These are phyloP conservation scores for Adiantum capillusveneris DNA, from an alignment of 75 land plant genomes.

Conservation along the genomic window DNA sequence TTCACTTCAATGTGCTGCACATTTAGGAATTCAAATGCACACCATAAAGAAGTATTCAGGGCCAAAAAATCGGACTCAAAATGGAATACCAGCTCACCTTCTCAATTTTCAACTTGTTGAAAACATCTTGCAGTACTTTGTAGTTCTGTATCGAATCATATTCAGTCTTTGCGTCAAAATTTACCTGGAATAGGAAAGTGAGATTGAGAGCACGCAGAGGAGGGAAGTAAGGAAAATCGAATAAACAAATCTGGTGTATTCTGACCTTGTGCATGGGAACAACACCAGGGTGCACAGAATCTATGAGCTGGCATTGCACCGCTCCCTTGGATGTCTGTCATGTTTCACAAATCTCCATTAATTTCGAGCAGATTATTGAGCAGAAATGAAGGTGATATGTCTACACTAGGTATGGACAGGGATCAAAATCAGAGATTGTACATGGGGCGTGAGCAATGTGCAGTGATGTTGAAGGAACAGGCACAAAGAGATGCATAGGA, in stretches of 20 bases:
- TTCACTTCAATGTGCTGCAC: constrained; percentile 42
- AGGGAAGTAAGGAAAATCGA: not conserved
- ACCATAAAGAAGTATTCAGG: too few species aligned
- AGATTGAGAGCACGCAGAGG: too few species aligned
- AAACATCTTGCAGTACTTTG: constrained; percentile 64
- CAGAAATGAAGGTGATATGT: too few species aligned
- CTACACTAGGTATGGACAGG: too few species aligned
- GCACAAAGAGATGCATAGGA: too few species aligned
- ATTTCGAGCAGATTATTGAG: too few species aligned
- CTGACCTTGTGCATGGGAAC: constrained; percentile 93
- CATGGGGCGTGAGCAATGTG: too few species aligned
- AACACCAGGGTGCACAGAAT: constrained; percentile 71
- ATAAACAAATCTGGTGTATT: not conserved
- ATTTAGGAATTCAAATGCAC: not conserved
- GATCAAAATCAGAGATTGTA: too few species aligned
- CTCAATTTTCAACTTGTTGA: constrained; percentile 27
- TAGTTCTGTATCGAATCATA: constrained; percentile 97
- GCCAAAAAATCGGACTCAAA: too few species aligned
- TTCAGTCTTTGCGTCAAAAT: constrained; percentile 76
- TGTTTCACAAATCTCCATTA: too few species aligned
- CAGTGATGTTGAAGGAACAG: too few species aligned
- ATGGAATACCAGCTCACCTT: constrained; percentile 18
- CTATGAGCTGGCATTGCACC: constrained; percentile 90
- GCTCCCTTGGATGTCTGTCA: constrained; percentile 89
- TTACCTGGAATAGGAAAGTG: too few species aligned